Base-by-base conservation (phyloP, 2,329 filamentous ascomycete genomes). In the Neoarthrinium moseri region DNA sequence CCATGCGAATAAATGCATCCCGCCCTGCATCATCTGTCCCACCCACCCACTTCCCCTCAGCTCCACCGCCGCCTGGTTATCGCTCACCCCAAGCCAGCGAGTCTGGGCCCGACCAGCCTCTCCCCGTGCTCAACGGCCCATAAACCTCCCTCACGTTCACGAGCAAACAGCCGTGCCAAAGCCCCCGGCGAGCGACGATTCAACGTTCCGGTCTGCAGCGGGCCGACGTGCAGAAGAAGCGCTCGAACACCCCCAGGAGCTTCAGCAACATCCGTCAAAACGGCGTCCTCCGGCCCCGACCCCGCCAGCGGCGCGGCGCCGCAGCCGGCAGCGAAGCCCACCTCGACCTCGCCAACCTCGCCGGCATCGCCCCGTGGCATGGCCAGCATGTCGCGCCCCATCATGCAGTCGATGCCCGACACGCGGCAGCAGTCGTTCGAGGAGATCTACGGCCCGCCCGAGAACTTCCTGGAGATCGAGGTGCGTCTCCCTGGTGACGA, bases 391-490 rank as follows among this genome's bases (percentile, higher is more conserved):
- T 74, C 75, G 57, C 69, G 74, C 50, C 75, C 77, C 56, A 79
- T 78, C 61, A 77, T 86, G 74, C 80, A 83, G 69, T 78, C 81
- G 52, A 81, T 86, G 73, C 82, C 82, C 38, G 82, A 85, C 63
- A 83, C 87, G 56, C 88, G 91, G 61, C 84, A 89, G 71, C 94
- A 99, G 76, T 94, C 87, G 64, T 97, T 96, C 65, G 94, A 99
- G 72, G 94, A 99, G 78, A 96, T 97, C 67, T 99, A 99, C 70
- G 94, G 91, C 12, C 90, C 92, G 38, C 94, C 94, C 5, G 94
- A 99, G 78, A 99, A 99, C 76, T 96, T 97, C 66, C 81, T 99
- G 45, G 94, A 99, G 76, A 96, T 99, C 54, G 94, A 99, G 78
- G 91, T 94, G 68, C 48, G 72, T 22, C 11, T 34, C 12, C 18